Conservation (phyloP, 768 basidiomycete species). For the Auricularia cornea region DNA sequence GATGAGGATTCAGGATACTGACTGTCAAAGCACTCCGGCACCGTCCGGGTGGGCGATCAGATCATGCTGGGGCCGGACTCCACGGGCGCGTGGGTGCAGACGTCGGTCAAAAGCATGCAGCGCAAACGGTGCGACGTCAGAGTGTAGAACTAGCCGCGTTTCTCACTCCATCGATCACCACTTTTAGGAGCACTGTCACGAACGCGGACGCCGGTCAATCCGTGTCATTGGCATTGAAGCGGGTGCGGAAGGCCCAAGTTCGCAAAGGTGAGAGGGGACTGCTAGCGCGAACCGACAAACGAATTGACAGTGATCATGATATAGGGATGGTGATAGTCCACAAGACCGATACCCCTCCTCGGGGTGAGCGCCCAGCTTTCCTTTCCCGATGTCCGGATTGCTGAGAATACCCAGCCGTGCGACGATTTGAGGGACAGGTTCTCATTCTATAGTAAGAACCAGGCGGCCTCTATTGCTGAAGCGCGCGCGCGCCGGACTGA, state of each 20-base stretch:
- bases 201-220: constrained; percentile 93
- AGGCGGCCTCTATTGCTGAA: neutral
- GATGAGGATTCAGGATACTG: neutral
- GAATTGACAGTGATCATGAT: neutral
- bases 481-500: neutral
- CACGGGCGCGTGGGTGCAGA: constrained; percentile 77
- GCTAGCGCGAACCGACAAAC: too few relatives aligned
- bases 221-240: constrained; percentile 87
- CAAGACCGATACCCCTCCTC: constrained; percentile 69
- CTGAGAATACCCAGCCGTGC: constrained; percentile 48
- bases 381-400: neutral
- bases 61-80: constrained; percentile 87
- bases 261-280: constrained; percentile 61
- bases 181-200: constrained; percentile 60
- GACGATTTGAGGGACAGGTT: constrained; percentile 87
- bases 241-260: constrained; percentile 69
- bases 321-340: constrained; percentile 78
- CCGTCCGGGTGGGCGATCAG: constrained; percentile 67
- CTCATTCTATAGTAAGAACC: constrained; percentile 76
- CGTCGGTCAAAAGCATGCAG: constrained; percentile 85
- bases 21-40: constrained; percentile 45
- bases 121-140: constrained; percentile 59
- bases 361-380: constrained; percentile 37
- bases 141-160: neutral
- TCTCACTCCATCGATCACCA: neutral